A percentile compares a stretch with the other conserved stretches of the same genome.
Evolutionary conservation across 2,329 filamentous ascomycete genomes (phyloP).

Genomic region (Fusarium sp.): DNA sequence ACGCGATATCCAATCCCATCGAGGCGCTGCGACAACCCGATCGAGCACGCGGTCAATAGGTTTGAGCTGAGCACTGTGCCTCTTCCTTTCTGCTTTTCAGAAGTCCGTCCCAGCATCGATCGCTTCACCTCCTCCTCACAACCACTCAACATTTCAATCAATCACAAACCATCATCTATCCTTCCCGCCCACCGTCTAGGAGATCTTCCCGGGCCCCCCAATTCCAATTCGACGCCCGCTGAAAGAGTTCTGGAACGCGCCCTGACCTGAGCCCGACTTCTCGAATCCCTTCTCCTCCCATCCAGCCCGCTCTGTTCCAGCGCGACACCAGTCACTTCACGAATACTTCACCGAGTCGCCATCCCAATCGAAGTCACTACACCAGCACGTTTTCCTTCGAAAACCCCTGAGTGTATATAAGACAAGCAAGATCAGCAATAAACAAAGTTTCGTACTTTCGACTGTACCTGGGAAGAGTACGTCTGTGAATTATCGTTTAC

Average conservation of each 20-base stretch:
- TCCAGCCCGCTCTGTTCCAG: constrained; percentile 49
- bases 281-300: constrained; percentile 47
- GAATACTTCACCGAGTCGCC: constrained; percentile 57
- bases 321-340: constrained; percentile 54
- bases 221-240: constrained; percentile 40
- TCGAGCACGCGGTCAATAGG: constrained; percentile 46
- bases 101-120: constrained; percentile 52
- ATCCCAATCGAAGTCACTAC: constrained; percentile 65
- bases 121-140: constrained; percentile 53
- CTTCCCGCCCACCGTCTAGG: constrained; percentile 46
- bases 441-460: constrained; percentile 48
- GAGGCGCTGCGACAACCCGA: constrained; percentile 39
- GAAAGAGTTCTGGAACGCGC: constrained; percentile 49
- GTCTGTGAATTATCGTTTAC: constrained; percentile 41
- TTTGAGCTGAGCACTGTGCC: constrained; percentile 54
- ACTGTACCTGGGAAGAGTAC: constrained; percentile 36
- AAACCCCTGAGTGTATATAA: constrained; percentile 87
- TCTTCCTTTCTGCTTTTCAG: constrained; percentile 54
- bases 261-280: constrained; percentile 44
- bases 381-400: constrained; percentile 96
- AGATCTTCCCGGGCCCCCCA: constrained; percentile 42
- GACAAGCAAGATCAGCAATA: constrained; percentile 56
- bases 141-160: constrained; percentile 43
- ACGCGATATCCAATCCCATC: constrained; percentile 24
- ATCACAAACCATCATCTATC: constrained; percentile 48